A percentile compares a stretch with the other conserved stretches of the same genome.
Evolutionary conservation across 1,139 yeast species (phyloP).

Genomic region (Cylindricascospora bacillispora): DNA sequence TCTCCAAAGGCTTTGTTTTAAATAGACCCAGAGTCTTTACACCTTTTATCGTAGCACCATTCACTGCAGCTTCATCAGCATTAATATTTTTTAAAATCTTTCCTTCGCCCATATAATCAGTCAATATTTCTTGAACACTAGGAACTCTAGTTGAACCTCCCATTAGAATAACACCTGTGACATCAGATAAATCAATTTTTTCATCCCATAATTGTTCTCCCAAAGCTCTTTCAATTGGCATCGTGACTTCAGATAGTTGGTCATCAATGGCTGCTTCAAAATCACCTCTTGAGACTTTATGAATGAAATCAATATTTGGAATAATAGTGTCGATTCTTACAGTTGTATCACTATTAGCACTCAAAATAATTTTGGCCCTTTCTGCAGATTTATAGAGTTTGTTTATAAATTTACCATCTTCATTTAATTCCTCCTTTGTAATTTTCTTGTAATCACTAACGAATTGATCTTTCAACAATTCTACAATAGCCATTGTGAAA

Average conservation of each 20-base stretch:
- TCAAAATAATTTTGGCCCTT: slow-evolving; percentile 69
- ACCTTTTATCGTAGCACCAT: slow-evolving; percentile 80
- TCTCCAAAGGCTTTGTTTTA: slow-evolving; percentile 42
- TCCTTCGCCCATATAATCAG: slow-evolving; percentile 44
- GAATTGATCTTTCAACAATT: slow-evolving; percentile 48
- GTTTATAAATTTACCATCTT: slow-evolving; percentile 48
- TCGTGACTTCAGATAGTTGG: slow-evolving; percentile 33
- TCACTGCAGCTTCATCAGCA: slow-evolving; percentile 89
- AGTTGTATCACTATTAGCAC: slow-evolving; percentile 72
- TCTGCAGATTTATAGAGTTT: slow-evolving; percentile 76
- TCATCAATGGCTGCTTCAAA: slow-evolving; percentile 50
- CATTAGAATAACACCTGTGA: slow-evolving; percentile 62
- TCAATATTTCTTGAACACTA: slow-evolving; percentile 52
- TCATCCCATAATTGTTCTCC: slow-evolving; percentile 25
- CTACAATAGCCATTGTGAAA: slow-evolving; percentile 54
- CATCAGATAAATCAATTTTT: slow-evolving; percentile 25
- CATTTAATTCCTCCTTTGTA: slow-evolving; percentile 30
- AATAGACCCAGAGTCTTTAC: slow-evolving; percentile 50
- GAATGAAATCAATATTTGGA: slow-evolving; percentile 61
- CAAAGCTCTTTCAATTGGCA: slow-evolving; percentile 48
- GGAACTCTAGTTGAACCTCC: slow-evolving; percentile 96
- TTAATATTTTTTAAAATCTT: slow-evolving; percentile 76
- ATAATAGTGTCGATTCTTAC: slow-evolving; percentile 59
- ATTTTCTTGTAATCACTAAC: slow-evolving; percentile 27
- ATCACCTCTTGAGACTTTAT: slow-evolving; percentile 57